A percentile compares a stretch with the other conserved stretches of the same genome.
phyloP scores from a whole-genome alignment of 2,329 filamentous ascomycete genomes.

The Cryphonectria parasitica region DNA sequence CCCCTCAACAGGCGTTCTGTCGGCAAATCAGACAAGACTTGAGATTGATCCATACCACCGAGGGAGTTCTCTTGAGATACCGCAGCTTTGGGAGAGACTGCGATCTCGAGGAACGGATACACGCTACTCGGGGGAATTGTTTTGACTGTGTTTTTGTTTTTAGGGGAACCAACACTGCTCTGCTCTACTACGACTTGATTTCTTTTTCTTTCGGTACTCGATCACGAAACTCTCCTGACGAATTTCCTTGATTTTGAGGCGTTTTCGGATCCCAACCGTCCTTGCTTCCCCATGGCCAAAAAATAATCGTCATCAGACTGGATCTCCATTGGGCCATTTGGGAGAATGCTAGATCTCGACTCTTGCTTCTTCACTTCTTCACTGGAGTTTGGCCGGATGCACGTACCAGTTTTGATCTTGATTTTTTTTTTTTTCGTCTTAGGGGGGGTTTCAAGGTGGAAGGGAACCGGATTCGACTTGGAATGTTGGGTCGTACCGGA shows the following conservation, averaged over 20 bases:
- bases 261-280: slow-evolving; percentile 26
- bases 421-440: slow-evolving; percentile 12
- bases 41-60: slow-evolving; percentile 18
- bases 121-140: slow-evolving; percentile 19
- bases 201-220: slow-evolving; percentile 13
- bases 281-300: slow-evolving; percentile 23
- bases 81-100: slow-evolving; percentile 23
- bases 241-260: slow-evolving; percentile 22
- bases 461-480: slow-evolving; percentile 19
- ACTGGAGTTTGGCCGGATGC: slow-evolving; percentile 28
- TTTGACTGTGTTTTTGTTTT: slow-evolving; percentile 21
- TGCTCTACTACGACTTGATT: slow-evolving; percentile 26
- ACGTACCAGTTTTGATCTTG: slow-evolving; percentile 16
- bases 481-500: slow-evolving; percentile 22
- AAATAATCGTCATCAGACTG: slow-evolving; percentile 24
- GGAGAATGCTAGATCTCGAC: slow-evolving; percentile 26
- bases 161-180: slow-evolving; percentile 20
- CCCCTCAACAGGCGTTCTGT: slow-evolving; percentile 25
- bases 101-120: slow-evolving; percentile 20
- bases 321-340: slow-evolving; percentile 26
- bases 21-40: slow-evolving; percentile 24
- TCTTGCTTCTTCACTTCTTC: slow-evolving; percentile 30
- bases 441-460: slow-evolving; percentile 17
- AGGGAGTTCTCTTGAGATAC: slow-evolving; percentile 23
- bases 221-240: slow-evolving; percentile 9